Conservation (phyloP, 441 rosid species). For the Eruca vesicaria region DNA sequence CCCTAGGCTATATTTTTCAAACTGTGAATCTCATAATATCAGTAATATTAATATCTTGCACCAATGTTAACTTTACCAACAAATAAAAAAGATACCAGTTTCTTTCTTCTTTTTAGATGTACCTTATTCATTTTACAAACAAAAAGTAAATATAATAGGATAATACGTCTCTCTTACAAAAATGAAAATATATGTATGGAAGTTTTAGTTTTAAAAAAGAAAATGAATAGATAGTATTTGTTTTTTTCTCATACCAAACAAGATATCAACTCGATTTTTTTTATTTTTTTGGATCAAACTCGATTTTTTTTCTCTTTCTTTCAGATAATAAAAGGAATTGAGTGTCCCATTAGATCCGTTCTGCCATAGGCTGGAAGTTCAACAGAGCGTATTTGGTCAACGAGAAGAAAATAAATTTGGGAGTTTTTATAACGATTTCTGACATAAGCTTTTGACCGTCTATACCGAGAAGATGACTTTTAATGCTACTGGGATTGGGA, state of each 20-base stretch:
- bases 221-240: too few relatives aligned
- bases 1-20: not conserved
- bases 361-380: slow-evolving; percentile 3
- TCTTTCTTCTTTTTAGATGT: too few relatives aligned
- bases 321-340: not conserved
- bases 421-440: not conserved
- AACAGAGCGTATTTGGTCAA: slow-evolving; percentile 2
- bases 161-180: not conserved
- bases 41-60: too few relatives aligned
- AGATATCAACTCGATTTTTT: too few relatives aligned
- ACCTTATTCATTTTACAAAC: not conserved
- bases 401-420: not conserved
- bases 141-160: not conserved
- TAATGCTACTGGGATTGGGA: not conserved
- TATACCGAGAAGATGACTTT: slow-evolving; percentile 5
- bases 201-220: too few relatives aligned
- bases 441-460: slow-evolving; percentile 11
- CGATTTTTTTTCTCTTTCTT: too few relatives aligned
- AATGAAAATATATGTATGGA: too few relatives aligned
- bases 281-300: too few relatives aligned
- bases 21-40: not conserved
- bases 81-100: too few relatives aligned
- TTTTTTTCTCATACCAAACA: not conserved
- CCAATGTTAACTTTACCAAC: not conserved
- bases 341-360: not conserved